Percentiles rank a stretch among this genome's conserved stretches.
Evolutionary conservation across 2,329 filamentous ascomycete species (phyloP).

Genomic region (Massarina eburnea): DNA sequence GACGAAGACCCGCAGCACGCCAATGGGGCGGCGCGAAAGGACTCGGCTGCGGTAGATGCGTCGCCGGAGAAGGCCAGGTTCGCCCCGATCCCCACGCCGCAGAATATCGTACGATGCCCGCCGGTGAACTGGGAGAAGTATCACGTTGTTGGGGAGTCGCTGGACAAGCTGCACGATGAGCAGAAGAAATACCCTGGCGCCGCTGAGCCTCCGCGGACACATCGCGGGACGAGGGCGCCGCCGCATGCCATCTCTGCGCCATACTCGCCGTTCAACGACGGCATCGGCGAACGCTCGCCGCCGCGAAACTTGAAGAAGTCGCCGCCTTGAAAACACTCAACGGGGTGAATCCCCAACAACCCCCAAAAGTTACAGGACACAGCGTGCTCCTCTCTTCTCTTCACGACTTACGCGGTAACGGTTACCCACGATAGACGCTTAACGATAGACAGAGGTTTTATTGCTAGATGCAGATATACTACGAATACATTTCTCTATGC

Average conservation of each 20-base stretch:
- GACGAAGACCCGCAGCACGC: constrained; percentile 14
- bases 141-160: constrained; percentile 78
- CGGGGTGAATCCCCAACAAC: constrained; percentile 7
- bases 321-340: constrained; percentile 18
- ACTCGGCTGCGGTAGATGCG: constrained; percentile 24
- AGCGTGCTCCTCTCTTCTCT: constrained; percentile 21
- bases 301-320: constrained; percentile 36
- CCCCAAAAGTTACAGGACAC: constrained; percentile 24
- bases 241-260: constrained; percentile 60
- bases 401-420: constrained; percentile 26
- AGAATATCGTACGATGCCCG: constrained; percentile 82
- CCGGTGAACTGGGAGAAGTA: constrained; percentile 96
- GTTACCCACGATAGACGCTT: constrained; percentile 29
- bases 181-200: constrained; percentile 58
- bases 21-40: constrained; percentile 27
- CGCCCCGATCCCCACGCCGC: constrained; percentile 70
- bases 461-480: constrained; percentile 21
- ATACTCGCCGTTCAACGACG: constrained; percentile 62
- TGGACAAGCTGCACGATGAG: constrained; percentile 83
- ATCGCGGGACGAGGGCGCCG: constrained; percentile 44
- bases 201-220: constrained; percentile 42
- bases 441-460: constrained; percentile 24
- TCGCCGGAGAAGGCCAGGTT: constrained; percentile 49
- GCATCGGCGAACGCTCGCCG: constrained; percentile 35
- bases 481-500: constrained; percentile 10